Base-by-base conservation (phyloP, 2,329 filamentous ascomycete species). In the Tolypocladium sp. region DNA sequence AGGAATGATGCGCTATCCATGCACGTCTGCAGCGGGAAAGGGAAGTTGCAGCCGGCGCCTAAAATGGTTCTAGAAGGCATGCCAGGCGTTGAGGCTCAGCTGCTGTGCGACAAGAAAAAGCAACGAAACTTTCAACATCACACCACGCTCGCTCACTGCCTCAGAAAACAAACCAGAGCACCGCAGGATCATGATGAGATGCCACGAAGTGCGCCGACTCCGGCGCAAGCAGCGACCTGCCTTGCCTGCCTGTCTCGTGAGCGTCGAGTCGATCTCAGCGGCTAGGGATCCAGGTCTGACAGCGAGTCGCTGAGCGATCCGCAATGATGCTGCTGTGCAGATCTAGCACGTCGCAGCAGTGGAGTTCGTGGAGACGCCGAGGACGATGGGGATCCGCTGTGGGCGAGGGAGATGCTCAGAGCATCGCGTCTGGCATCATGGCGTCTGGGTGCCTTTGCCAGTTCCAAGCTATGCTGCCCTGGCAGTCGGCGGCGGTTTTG, bases 251-350 rank as follows among this genome's bases (percentile, higher is more conserved):
- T 20, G 30, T 37, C 30, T 35, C 49, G 5, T 22, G 20, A 53
- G 20, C 49, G 20, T 37, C 49, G 30, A 52, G 49, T 22, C 49
- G 20, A 22, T 4, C 30, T 3, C 20, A 9, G 15, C 17, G 17
- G 27, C 49, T 6, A 27, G 10, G 44, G 27, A 6, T 35, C 41
- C 54, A 15, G 42, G 44, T 9, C 54, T 53, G 44, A 15, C 55
- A 38, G 33, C 51, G 17, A 49, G 25, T 30, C 20, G 49, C 49
- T 20, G 44, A 22, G 51, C 41, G 56, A 44, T 61, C 58, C 57
- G 58, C 62, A 58, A 60, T 63, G 55, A 62, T 60, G 61, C 57
- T 37, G 30, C 33, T 55, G 42, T 58, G 61, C 61, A 63, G 62
- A 49, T 51, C 57, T 40, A 27, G 52, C 35, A n/a, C 49, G 30